Conservation (phyloP, 208 protist genomes). For the Trypanosoma congolense region DNA sequence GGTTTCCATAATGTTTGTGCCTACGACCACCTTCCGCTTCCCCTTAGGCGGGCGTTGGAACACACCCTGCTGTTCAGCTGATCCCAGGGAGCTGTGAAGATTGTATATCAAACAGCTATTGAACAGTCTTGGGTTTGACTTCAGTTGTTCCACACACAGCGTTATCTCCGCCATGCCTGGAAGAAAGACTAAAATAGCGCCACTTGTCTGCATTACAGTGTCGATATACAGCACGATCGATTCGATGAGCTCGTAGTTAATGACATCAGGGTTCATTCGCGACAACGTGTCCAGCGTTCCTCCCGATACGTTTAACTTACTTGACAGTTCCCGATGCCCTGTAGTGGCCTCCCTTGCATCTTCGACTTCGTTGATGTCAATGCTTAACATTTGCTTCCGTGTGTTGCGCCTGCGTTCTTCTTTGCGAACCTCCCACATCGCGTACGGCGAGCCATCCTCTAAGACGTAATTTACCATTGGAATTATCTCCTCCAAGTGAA, state of each 20-base stretch:
- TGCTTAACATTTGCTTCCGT: constrained; percentile 48
- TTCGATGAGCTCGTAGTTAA: constrained; percentile 95
- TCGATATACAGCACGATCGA: constrained; percentile 86
- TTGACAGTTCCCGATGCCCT: constrained; percentile 37
- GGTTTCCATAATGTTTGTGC: constrained; percentile 98
- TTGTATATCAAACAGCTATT: constrained; percentile 77
- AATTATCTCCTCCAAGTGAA: constrained; percentile 93
- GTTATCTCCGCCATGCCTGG: constrained; percentile 94
- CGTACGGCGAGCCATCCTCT: constrained; percentile 80
- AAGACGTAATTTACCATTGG: constrained; percentile 70
- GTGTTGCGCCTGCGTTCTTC: constrained; percentile 59
- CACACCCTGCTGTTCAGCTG: constrained; percentile 89
- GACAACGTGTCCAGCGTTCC: constrained; percentile 63
- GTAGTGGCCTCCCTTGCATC: constrained; percentile 43
- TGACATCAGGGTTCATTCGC: constrained; percentile 84
- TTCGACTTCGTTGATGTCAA: constrained; percentile 64
- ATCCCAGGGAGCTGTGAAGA: constrained; percentile 91
- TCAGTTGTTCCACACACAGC: constrained; percentile 81
- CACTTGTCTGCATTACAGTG: constrained; percentile 35
- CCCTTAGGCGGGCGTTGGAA: constrained; percentile 84
- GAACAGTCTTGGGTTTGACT: constrained; percentile 41
- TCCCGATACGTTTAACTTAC: constrained; percentile 36
- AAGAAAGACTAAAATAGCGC: constrained; percentile 95
- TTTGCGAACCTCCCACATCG: constrained; percentile 35
- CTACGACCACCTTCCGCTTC: constrained; percentile 93